Evolutionary conservation across 2,329 filamentous ascomycete species (phyloP), one percentile per base, ranked within the genome.

Genomic region (Xylariaceae sp.): DNA sequence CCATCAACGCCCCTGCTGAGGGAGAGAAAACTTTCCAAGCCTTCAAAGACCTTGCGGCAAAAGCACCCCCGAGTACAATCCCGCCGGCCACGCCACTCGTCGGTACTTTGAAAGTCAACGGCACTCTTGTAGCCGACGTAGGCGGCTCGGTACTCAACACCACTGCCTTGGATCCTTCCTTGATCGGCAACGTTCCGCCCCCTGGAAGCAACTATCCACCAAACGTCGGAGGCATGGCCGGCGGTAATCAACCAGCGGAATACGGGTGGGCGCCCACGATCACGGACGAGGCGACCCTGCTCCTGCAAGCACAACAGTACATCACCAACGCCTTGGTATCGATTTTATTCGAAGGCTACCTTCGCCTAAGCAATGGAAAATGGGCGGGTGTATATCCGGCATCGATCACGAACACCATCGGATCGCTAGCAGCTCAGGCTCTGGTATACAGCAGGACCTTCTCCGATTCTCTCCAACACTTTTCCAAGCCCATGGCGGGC

Each of bases 1-100:
- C 75, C 41, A 75, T 81, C 60, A 82, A 82, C 62, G 72, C 73
- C n/a, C 62, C 68, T 0, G 29, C 56, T 0, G 54, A 62, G 1
- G 73, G 74, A 12, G 55, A 53, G 47, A 75, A 75, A 60, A 77
- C 74, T 0, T 70, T 77, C 52, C 65, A 68, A 2, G 73, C 71
- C n/a, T 78, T 74, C 65, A 59, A 63, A 6, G 60, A 60, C 5
- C 66, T 71, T 7, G 74, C 75, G 2, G 64, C 68, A 42, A 69
- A 68, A 20, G 71, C 71, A 1, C 63, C 68, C 0, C 60, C 67
- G 0, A 74, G 71, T 65, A 72, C 69, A 0, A 74, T 73, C 47
- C 70, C 71, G 1, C 61, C 70, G 0, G 50, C 64, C 6, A 71
- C 71, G 0, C 72, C 74, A 0, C 59, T 71, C 1, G 70, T 70